Percentiles rank a stretch among this genome's conserved stretches.
Evolutionary conservation across 805 yeast species (phyloP).

Genomic region (Maudiozyma pseudohumilis): DNA sequence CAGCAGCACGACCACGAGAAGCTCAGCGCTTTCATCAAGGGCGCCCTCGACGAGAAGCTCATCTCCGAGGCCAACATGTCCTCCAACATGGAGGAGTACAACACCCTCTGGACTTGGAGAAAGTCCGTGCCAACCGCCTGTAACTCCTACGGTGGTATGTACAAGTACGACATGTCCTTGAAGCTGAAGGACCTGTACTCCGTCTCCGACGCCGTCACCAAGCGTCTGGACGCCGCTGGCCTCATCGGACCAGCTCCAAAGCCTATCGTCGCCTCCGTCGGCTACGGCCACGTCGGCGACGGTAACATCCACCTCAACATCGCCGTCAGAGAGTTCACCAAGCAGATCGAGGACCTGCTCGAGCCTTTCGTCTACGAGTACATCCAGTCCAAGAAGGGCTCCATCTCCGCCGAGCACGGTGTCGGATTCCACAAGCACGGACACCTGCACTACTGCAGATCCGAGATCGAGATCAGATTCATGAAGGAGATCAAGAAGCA

Average conservation of each 20-base stretch:
- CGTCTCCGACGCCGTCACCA: constrained; percentile 69
- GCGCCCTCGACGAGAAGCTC: constrained; percentile 70
- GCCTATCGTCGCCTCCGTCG: constrained; percentile 84
- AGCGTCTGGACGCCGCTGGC: constrained; percentile 43
- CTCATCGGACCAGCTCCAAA: constrained; percentile 44
- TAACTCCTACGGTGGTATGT: constrained; percentile 82
- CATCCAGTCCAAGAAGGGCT: constrained; percentile 62
- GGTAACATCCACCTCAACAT: constrained; percentile 92
- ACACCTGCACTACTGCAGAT: constrained; percentile 78
- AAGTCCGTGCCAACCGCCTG: constrained; percentile 87
- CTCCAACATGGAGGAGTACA: constrained; percentile 81
- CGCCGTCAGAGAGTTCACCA: constrained; percentile 73
- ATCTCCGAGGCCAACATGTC: constrained; percentile 90
- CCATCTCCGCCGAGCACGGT: constrained; percentile 96
- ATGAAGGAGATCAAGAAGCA: constrained; percentile 71
- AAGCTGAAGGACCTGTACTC: constrained; percentile 76
- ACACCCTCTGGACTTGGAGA: constrained; percentile 88
- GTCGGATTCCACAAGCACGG: constrained; percentile 93
- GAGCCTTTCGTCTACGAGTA: constrained; percentile 96
- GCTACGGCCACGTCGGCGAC: constrained; percentile 96
- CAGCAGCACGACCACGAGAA: constrained; percentile 88
- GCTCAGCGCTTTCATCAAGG: constrained; percentile 72
- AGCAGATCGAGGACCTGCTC: constrained; percentile 65
- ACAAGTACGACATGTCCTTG: constrained; percentile 89
- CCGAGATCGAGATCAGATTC: constrained; percentile 54